These are phyloP conservation scores for Flaveria robusta DNA, from an alignment of 129 eudicot species.

Conservation along the genomic window DNA sequence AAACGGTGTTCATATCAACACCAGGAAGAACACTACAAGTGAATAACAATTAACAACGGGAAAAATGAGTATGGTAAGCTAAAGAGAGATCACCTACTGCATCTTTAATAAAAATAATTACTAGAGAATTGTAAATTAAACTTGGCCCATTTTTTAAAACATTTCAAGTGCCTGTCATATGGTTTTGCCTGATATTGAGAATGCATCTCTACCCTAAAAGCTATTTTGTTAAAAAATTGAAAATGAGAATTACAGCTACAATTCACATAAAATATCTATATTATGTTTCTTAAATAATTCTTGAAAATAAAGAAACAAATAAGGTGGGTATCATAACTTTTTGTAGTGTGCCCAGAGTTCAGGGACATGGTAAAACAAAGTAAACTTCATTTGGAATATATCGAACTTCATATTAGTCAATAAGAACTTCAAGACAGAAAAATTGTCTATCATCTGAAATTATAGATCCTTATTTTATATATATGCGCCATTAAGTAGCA, in stretches of 20 bases:
- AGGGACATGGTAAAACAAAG: not conserved
- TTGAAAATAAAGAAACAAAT: not conserved
- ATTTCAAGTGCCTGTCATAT: not conserved
- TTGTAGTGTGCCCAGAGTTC: not conserved
- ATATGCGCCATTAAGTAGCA: constrained; percentile 7
- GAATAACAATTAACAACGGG: not conserved
- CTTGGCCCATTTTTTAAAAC: not conserved
- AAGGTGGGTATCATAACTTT: not conserved
- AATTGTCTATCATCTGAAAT: not conserved
- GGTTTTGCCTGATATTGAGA: constrained; percentile 8
- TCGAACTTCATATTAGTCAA: constrained; percentile 1
- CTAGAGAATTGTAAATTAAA: not conserved
- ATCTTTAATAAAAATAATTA: not conserved
- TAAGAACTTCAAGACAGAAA: not conserved
- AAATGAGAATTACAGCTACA: constrained; percentile 3
- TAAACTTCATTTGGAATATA: not conserved
- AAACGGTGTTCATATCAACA: not conserved
- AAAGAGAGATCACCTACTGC: not conserved
- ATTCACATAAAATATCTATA: not conserved
- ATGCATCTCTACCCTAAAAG: not conserved
- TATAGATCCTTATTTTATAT: constrained; percentile 1
- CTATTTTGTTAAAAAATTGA: not conserved
- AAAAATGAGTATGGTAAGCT: not conserved
- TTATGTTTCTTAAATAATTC: not conserved
- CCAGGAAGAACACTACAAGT: not conserved